A percentile compares a stretch with the other conserved stretches of the same genome.
Conservation (phyloP, 1,284 basidiomycete species). For the Porodaedalea pini region DNA sequence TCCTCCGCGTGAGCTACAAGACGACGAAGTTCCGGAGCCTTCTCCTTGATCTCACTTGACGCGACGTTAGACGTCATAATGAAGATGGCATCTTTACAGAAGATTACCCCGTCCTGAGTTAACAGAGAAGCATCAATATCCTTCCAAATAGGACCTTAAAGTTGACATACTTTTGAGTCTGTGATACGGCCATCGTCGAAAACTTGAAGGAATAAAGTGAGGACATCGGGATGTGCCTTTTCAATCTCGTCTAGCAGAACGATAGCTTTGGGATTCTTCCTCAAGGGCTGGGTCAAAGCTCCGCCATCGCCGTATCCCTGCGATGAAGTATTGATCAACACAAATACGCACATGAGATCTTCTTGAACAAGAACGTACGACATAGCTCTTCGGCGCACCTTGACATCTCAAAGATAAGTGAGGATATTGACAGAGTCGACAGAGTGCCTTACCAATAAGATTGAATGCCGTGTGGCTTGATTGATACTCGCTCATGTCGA, state of each 20-base stretch:
- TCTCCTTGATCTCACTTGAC: slow-evolving; percentile 12
- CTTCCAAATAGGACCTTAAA: not conserved
- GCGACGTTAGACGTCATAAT: slow-evolving; percentile 19
- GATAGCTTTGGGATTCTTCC: slow-evolving; percentile 15
- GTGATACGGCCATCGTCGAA: slow-evolving; percentile 17
- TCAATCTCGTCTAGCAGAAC: slow-evolving; percentile 18
- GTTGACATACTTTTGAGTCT: slow-evolving; percentile 8
- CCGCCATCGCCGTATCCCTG: slow-evolving; percentile 18
- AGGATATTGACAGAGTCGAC: not conserved
- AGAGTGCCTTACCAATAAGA: slow-evolving; percentile 7
- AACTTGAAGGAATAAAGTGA: slow-evolving; percentile 18
- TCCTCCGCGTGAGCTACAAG: slow-evolving; percentile 9
- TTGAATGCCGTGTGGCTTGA: slow-evolving; percentile 11
- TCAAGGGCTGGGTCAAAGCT: slow-evolving; percentile 3
- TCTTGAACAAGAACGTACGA: not conserved
- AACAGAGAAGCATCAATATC: too few relatives aligned
- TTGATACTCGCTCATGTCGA: slow-evolving; percentile 19
- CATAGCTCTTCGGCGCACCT: slow-evolving; percentile 17
- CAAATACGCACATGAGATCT: not conserved
- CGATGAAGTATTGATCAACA: not conserved
- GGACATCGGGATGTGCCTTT: slow-evolving; percentile 17
- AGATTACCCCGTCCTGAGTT: slow-evolving; percentile 10
- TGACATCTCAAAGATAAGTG: too few relatives aligned
- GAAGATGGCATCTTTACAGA: slow-evolving; percentile 17
- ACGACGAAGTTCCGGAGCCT: slow-evolving; percentile 1